Percentiles rank a stretch among this genome's conserved stretches.
Evolutionary conservation across 2,329 filamentous ascomycete species (phyloP).

Genomic region (Chaetomium sp.): DNA sequence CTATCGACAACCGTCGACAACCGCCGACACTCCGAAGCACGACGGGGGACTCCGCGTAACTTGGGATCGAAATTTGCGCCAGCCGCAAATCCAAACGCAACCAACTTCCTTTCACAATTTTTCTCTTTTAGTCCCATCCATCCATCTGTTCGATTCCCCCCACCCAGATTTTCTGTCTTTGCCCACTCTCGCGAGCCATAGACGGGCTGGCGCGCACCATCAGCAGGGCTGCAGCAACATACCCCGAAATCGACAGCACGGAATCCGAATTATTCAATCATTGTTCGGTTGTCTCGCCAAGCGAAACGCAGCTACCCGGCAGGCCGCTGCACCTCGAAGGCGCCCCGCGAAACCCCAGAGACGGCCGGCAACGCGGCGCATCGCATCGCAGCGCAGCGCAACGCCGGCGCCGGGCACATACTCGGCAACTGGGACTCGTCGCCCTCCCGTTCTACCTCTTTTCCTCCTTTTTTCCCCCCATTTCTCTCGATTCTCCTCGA

Average conservation of each 20-base stretch:
- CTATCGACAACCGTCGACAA: background rate
- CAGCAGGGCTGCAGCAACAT: background rate
- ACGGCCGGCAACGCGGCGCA: too few species aligned
- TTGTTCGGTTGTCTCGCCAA: conserved; percentile 8
- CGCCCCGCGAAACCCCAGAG: background rate
- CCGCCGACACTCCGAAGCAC: background rate
- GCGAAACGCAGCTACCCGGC: conserved; percentile 9
- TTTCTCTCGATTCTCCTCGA: too few species aligned
- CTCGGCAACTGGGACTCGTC: too few species aligned
- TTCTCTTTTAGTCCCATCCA: background rate
- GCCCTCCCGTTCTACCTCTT: too few species aligned
- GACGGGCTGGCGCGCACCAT: background rate
- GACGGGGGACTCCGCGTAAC: background rate
- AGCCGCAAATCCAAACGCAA: background rate
- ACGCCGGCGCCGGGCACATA: too few species aligned
- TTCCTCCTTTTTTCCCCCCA: too few species aligned
- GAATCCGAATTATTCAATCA: background rate
- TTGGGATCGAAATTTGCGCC: background rate
- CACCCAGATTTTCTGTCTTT: background rate
- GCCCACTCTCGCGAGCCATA: background rate
- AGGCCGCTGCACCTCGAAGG: background rate
- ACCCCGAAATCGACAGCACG: background rate
- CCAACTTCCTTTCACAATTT: background rate
- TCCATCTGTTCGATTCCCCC: background rate
- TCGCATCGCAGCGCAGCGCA: too few species aligned